phyloP scores from a whole-genome alignment of 345 rosid species.

The Syzygium aqueum region DNA sequence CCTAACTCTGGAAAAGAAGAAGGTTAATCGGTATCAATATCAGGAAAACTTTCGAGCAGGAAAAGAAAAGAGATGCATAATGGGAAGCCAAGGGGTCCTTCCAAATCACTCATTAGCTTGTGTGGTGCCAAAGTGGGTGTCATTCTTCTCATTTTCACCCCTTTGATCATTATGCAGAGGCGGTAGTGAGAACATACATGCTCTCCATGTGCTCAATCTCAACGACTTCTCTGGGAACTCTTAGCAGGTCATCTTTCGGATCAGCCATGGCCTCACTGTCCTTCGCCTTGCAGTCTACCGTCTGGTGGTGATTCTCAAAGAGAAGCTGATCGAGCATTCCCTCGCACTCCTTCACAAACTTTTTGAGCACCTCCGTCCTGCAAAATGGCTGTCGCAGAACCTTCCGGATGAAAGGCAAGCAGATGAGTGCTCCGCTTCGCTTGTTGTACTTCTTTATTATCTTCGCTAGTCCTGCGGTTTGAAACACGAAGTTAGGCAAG shows the following conservation, averaged over 20 bases:
- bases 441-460: conserved; percentile 79
- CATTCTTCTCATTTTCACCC: conserved; percentile 1
- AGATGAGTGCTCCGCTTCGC: conserved; percentile 61
- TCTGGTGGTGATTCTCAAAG: conserved; percentile 3
- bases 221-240: conserved; percentile 30
- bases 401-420: conserved; percentile 65
- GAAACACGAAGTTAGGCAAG: not conserved
- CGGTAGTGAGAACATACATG: conserved; percentile 45
- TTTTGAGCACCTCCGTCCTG: conserved; percentile 59
- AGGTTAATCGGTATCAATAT: not conserved
- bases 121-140: not conserved
- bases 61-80: not conserved
- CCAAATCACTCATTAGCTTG: not conserved
- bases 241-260: not conserved
- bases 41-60: not conserved
- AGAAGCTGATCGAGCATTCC: conserved; percentile 40
- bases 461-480: conserved; percentile 57
- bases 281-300: conserved; percentile 41
- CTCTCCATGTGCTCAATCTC: conserved; percentile 57
- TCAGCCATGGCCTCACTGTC: conserved; percentile 23
- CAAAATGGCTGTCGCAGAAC: conserved; percentile 77
- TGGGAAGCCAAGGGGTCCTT: not conserved
- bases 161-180: conserved; percentile 58
- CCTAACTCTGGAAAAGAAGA: not conserved
- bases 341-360: conserved; percentile 75